Evolutionary conservation across 2,329 filamentous ascomycete genomes (phyloP).

Genomic region (Fusarium brevicatenulatum): DNA sequence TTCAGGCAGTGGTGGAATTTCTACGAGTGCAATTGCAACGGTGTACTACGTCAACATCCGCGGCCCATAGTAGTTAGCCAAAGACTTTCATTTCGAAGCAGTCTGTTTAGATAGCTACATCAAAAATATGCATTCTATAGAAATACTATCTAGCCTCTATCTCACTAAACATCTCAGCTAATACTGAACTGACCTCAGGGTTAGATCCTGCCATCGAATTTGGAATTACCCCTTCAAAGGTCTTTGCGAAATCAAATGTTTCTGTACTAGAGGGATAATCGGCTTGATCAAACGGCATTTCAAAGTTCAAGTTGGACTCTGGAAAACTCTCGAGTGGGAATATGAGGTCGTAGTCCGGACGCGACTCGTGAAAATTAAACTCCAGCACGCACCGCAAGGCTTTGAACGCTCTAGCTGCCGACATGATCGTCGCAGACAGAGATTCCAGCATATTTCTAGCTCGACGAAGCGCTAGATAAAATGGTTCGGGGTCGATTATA

Average conservation of each 20-base stretch:
- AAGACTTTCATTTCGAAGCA: no score
- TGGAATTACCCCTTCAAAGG: neutral
- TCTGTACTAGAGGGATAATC: neutral
- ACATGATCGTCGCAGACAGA: neutral
- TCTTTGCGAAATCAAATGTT: neutral
- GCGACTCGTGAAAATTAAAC: neutral
- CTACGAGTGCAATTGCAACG: neutral
- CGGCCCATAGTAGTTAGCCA: neutral
- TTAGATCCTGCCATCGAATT: neutral
- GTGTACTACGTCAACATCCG: neutral
- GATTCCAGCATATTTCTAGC: neutral
- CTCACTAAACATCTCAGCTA: neutral
- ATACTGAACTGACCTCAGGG: neutral
- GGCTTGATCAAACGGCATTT: neutral
- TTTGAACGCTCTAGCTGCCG: neutral
- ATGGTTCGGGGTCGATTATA: neutral
- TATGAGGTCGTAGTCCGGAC: neutral
- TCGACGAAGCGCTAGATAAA: neutral
- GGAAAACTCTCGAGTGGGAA: neutral
- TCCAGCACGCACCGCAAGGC: neutral
- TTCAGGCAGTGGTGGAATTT: neutral
- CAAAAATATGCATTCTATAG: neutral
- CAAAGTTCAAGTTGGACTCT: neutral
- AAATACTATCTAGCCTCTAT: neutral
- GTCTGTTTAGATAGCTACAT: accelerated